Evolutionary conservation across 2,329 filamentous ascomycete genomes (phyloP).

Genomic region (Penicillium sp.): DNA sequence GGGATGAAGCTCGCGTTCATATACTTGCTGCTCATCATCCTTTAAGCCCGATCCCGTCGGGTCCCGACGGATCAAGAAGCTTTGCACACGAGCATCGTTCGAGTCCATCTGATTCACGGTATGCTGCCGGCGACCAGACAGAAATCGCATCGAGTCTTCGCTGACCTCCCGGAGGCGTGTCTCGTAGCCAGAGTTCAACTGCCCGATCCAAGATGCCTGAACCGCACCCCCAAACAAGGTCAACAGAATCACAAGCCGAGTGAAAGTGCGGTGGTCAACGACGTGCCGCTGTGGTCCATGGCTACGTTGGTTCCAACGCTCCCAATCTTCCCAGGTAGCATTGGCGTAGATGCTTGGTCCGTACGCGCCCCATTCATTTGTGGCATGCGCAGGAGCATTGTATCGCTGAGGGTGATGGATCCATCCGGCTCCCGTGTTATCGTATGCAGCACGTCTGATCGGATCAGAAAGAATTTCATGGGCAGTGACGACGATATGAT

Average conservation of each 20-base stretch:
- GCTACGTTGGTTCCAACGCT: conserved; percentile 63
- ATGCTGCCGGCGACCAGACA: conserved; percentile 50
- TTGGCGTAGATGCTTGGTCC: conserved; percentile 56
- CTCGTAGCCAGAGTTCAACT: conserved; percentile 56
- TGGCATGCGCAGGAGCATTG: conserved; percentile 45
- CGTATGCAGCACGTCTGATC: conserved; percentile 71
- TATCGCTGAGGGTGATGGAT: conserved; percentile 40
- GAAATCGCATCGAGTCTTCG: conserved; percentile 54
- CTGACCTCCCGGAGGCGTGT: conserved; percentile 62
- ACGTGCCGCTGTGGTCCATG: conserved; percentile 40
- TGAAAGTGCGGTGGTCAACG: conserved; percentile 77
- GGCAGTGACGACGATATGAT: conserved; percentile 79
- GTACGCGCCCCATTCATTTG: conserved; percentile 72
- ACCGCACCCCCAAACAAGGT: conserved; percentile 64
- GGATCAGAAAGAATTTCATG: conserved; percentile 84
- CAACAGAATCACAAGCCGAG: conserved; percentile 62
- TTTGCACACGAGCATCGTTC: conserved; percentile 62
- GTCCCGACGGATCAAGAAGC: conserved; percentile 70
- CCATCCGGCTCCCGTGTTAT: conserved; percentile 78
- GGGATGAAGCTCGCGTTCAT: conserved; percentile 31
- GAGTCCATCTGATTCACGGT: conserved; percentile 45
- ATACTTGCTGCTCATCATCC: conserved; percentile 40
- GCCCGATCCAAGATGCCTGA: conserved; percentile 64
- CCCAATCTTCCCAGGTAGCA: conserved; percentile 98
- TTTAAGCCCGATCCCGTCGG: conserved; percentile 45